phyloP scores from a whole-genome alignment of 208 protist genomes.

The Acanthamoeba royreba region DNA sequence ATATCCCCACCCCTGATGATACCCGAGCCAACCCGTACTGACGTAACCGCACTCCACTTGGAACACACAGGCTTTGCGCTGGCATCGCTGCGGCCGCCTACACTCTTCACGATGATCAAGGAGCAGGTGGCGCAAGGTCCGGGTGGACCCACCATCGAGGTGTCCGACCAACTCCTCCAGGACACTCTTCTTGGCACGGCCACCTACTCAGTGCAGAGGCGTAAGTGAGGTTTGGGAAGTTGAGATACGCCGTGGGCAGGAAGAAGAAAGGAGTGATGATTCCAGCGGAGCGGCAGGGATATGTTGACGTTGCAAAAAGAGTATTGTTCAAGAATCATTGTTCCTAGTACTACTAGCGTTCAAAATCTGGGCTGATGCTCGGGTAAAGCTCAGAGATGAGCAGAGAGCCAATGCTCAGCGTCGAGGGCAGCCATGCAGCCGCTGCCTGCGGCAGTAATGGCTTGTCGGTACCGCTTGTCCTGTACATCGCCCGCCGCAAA shows the following conservation, averaged over 20 bases:
- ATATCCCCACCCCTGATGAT: too few relatives aligned
- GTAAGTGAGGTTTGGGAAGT: too few relatives aligned
- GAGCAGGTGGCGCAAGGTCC: not conserved
- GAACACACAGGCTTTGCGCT: not conserved
- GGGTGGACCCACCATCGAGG: not conserved
- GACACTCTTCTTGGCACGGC: not conserved
- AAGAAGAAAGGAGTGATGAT: too few relatives aligned
- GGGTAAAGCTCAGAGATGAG: not conserved
- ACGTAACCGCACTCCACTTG: not conserved
- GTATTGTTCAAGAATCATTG: too few relatives aligned
- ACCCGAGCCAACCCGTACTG: not conserved
- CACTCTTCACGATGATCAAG: not conserved
- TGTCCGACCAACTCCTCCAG: not conserved
- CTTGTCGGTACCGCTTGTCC: conserved; percentile 83
- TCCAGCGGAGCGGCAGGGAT: too few relatives aligned
- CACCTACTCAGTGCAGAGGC: not conserved
- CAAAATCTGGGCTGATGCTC: too few relatives aligned
- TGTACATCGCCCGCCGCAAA: conserved; percentile 84
- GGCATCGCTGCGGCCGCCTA: not conserved
- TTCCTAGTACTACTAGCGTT: too few relatives aligned
- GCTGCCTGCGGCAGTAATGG: conserved; percentile 83
- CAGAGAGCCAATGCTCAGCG: conserved; percentile 76
- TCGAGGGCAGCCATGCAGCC: conserved; percentile 87
- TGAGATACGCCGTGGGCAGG: too few relatives aligned
- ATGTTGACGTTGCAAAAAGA: too few relatives aligned